Percentiles rank a stretch among this genome's conserved stretches.
These are phyloP conservation scores for Acorus gramineus DNA, from an alignment of 106 monocot species.

Conservation along the genomic window DNA sequence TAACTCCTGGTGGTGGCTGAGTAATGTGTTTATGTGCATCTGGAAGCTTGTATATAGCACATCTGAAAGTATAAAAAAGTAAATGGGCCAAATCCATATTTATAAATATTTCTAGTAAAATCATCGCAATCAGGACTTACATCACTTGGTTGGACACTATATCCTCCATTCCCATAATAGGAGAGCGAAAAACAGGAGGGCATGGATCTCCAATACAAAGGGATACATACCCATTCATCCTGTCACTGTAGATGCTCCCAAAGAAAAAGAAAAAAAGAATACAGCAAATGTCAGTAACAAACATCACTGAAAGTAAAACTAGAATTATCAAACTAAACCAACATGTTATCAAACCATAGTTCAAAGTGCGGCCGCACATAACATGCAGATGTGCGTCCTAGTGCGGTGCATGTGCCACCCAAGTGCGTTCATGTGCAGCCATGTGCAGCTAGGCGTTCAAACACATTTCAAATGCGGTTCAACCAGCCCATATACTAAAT, in stretches of 20 bases:
- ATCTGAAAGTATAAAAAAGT: slow-evolving; percentile 34
- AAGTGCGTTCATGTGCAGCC: no score
- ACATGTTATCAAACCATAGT: not conserved
- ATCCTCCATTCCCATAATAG: slow-evolving; percentile 78
- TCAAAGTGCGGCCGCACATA: no score
- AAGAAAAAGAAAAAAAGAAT: slow-evolving; percentile 7
- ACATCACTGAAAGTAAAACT: not conserved
- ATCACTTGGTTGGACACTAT: slow-evolving; percentile 97
- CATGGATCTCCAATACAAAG: slow-evolving; percentile 88
- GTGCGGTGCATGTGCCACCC: no score
- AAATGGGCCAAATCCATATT: slow-evolving; percentile 9
- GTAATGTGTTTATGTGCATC: slow-evolving; percentile 86
- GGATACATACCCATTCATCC: slow-evolving; percentile 91
- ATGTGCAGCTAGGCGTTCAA: no score
- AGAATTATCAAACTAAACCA: not conserved
- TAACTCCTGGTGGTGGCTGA: slow-evolving; percentile 67
- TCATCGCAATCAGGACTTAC: slow-evolving; percentile 25
- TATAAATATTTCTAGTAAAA: not conserved
- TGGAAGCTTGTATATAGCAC: slow-evolving; percentile 82
- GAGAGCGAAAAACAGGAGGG: slow-evolving; percentile 91
- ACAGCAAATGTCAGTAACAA: not conserved
- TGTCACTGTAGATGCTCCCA: slow-evolving; percentile 49
- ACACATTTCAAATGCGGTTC: no score
- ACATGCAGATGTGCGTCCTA: no score
- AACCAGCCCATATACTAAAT: no score